Evolutionary conservation across 805 yeast genomes (phyloP).

Genomic region (Komagataella pastoris): DNA sequence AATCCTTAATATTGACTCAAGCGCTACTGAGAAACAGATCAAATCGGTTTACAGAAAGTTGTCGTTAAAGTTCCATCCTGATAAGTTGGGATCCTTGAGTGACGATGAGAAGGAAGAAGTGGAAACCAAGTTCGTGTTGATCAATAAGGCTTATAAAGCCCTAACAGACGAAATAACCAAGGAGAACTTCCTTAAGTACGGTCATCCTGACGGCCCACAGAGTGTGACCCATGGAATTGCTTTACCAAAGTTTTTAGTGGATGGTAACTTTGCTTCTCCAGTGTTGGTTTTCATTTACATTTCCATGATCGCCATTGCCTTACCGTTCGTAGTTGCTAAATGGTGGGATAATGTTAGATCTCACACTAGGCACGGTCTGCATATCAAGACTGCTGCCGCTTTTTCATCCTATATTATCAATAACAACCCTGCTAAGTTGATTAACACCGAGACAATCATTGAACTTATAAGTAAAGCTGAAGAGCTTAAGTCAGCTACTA

Average conservation of each 20-base stretch:
- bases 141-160: slow-evolving; percentile 88
- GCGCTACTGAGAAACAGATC: slow-evolving; percentile 63
- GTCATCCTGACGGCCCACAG: slow-evolving; percentile 98
- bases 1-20: slow-evolving; percentile 56
- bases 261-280: slow-evolving; percentile 59
- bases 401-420: slow-evolving; percentile 66
- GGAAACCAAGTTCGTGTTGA: slow-evolving; percentile 68
- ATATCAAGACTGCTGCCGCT: slow-evolving; percentile 68
- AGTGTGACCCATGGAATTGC: slow-evolving; percentile 89
- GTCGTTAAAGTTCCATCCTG: slow-evolving; percentile 87
- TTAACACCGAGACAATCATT: slow-evolving; percentile 43
- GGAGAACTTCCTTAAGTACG: slow-evolving; percentile 74
- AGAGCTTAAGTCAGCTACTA: slow-evolving; percentile 40
- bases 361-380: slow-evolving; percentile 72
- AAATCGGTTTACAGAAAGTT: slow-evolving; percentile 77
- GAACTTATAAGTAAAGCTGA: slow-evolving; percentile 50
- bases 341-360: slow-evolving; percentile 87
- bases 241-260: slow-evolving; percentile 80
- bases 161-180: slow-evolving; percentile 80
- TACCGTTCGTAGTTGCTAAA: slow-evolving; percentile 69
- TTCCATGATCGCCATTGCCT: slow-evolving; percentile 55
- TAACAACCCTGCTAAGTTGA: slow-evolving; percentile 53
- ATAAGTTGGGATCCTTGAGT: slow-evolving; percentile 58
- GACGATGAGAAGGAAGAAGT: slow-evolving; percentile 40
- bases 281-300: slow-evolving; percentile 54